These are phyloP conservation scores for Saururus chinensis DNA, from an alignment of 164 flowering plant species.

Conservation along the genomic window DNA sequence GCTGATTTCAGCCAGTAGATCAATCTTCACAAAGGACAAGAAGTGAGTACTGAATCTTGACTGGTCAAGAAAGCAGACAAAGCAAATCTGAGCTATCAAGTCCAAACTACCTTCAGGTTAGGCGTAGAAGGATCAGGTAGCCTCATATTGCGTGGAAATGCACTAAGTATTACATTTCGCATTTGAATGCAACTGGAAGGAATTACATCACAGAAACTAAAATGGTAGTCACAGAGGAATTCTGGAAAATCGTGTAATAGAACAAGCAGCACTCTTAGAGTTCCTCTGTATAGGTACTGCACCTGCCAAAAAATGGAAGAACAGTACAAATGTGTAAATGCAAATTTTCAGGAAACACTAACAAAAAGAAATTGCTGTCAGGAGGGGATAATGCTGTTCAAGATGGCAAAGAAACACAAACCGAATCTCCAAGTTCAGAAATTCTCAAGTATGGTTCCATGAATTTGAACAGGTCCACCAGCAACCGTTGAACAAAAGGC, in stretches of 20 bases:
- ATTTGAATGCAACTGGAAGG: conserved; percentile 98
- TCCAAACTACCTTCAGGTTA: conserved; percentile 82
- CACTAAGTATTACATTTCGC: conserved; percentile 97
- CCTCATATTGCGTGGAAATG: conserved; percentile 97
- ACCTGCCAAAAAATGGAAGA: conserved; percentile 32
- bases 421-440: conserved; percentile 79
- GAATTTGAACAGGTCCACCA: conserved; percentile 77
- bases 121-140: conserved; percentile 98
- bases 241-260: conserved; percentile 98
- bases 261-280: conserved; percentile 83
- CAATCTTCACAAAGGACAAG: conserved; percentile 49
- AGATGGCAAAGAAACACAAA: conserved; percentile 17
- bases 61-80: neutral
- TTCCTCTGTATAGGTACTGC: conserved; percentile 85
- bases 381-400: neutral
- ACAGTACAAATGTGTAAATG: neutral
- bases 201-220: conserved; percentile 96
- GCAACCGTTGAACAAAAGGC: conserved; percentile 77
- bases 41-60: neutral
- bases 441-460: conserved; percentile 93
- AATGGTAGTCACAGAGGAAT: conserved; percentile 93
- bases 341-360: no score
- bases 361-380: neutral
- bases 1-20: conserved; percentile 77
- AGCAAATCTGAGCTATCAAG: neutral